Conservation (phyloP, 2,329 filamentous ascomycete species). For the Zymoseptoria pseudotritici region DNA sequence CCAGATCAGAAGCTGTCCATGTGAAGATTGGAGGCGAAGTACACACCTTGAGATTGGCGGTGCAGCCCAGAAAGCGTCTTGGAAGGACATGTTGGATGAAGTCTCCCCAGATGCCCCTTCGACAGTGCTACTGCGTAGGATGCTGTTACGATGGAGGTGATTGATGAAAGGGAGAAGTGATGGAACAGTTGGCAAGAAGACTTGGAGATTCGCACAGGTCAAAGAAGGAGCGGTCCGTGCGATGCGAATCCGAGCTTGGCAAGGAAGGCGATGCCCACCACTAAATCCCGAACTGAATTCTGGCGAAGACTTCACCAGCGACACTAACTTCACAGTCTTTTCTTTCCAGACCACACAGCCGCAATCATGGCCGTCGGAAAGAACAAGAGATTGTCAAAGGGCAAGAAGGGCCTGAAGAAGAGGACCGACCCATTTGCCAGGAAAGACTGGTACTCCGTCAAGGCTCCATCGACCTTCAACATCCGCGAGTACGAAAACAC, state of each 20-base stretch:
- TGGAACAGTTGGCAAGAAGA: too few species aligned
- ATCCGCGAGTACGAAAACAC: conserved; percentile 76
- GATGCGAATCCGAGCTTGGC: too few species aligned
- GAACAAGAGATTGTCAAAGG: conserved; percentile 99
- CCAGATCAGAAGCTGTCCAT: conserved; percentile 31
- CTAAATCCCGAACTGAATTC: background rate
- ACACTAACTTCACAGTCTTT: too few species aligned
- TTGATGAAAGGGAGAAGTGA: background rate
- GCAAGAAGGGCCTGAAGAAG: conserved; percentile 99
- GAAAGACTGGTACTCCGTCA: conserved; percentile 99
- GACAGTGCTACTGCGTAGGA: background rate
- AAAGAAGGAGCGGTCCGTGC: too few species aligned
- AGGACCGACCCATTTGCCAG: conserved; percentile 95
- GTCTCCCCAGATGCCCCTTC: background rate
- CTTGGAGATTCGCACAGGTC: too few species aligned
- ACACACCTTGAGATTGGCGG: conserved; percentile 60
- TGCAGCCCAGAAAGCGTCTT: conserved; percentile 44
- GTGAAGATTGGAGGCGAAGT: conserved; percentile 1
- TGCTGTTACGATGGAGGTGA: background rate
- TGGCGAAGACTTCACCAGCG: background rate
- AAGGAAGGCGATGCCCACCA: background rate
- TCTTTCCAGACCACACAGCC: conserved; percentile 15
- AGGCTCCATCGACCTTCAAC: conserved; percentile 95
- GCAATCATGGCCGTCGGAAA: conserved; percentile 68
- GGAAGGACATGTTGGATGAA: conserved; percentile 16